Evolutionary conservation across 805 yeast species (phyloP).

Genomic region (Nakazawaea sp.): DNA sequence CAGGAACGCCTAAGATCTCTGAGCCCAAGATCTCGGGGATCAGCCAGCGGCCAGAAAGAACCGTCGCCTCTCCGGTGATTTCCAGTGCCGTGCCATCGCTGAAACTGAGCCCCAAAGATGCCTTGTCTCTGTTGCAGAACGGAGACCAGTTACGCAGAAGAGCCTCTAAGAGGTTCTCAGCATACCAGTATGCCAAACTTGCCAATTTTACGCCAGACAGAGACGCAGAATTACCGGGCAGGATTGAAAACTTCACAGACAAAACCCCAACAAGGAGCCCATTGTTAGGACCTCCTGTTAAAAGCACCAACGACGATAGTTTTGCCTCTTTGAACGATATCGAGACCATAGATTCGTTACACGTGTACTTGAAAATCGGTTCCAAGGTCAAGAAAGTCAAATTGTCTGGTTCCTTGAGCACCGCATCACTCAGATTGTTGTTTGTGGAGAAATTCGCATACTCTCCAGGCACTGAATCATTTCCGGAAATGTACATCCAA

Average conservation of each 20-base stretch:
- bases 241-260: neutral
- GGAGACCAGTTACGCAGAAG: conserved; percentile 82
- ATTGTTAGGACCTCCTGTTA: neutral
- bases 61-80: neutral
- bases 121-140: conserved; percentile 71
- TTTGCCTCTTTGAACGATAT: neutral
- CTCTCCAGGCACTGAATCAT: conserved; percentile 61
- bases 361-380: conserved; percentile 42
- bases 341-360: conserved; percentile 5
- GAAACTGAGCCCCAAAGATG: conserved; percentile 31
- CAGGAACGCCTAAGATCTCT: neutral
- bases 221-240: conserved; percentile 20
- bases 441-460: conserved; percentile 87
- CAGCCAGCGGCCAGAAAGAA: neutral
- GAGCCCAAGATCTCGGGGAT: neutral
- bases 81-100: neutral
- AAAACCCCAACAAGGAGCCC: conserved; percentile 13
- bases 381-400: conserved; percentile 49
- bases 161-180: conserved; percentile 91
- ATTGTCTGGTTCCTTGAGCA: conserved; percentile 36
- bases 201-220: conserved; percentile 34
- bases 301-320: neutral
- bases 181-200: conserved; percentile 82
- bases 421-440: conserved; percentile 53
- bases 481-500: conserved; percentile 73